A percentile compares a stretch with the other conserved stretches of the same genome.
These are phyloP conservation scores for Colletotrichum noveboracense DNA, from an alignment of 2,329 filamentous ascomycete species.

Conservation along the genomic window DNA sequence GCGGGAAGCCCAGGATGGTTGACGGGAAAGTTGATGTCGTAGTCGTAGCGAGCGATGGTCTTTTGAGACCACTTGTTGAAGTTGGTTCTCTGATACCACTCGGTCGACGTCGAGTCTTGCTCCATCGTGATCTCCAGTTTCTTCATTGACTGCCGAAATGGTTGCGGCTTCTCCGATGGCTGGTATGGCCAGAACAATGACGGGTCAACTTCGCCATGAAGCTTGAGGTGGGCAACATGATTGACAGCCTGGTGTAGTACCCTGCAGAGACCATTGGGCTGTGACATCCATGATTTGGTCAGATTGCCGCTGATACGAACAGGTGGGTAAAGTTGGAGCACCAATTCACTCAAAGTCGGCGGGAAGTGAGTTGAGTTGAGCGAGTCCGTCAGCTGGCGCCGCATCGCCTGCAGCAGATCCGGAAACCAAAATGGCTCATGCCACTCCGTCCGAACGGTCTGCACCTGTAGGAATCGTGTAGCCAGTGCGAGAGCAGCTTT, in stretches of 20 bases:
- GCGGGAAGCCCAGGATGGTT: background rate
- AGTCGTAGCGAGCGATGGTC: background rate
- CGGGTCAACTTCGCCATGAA: background rate
- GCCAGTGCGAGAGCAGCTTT: background rate
- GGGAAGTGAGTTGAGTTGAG: background rate
- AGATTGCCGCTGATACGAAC: background rate
- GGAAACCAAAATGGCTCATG: background rate
- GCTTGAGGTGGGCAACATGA: background rate
- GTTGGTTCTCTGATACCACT: background rate
- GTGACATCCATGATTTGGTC: accelerated
- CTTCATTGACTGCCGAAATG: background rate
- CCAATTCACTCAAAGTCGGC: background rate
- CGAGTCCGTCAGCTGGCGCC: background rate
- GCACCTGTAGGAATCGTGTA: background rate
- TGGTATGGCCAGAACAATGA: background rate
- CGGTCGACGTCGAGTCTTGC: background rate
- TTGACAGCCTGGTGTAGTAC: background rate
- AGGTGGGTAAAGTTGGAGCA: background rate
- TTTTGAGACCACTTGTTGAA: background rate
- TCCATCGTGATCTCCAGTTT: background rate
- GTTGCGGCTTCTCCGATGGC: background rate
- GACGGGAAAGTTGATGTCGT: background rate
- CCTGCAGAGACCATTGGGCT: background rate
- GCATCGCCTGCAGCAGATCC: background rate
- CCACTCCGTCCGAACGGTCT: background rate